Evolutionary conservation across 139 green algal genomes (phyloP), one percentile per base, ranked within the genome.

Genomic region (Volvox africanus): DNA sequence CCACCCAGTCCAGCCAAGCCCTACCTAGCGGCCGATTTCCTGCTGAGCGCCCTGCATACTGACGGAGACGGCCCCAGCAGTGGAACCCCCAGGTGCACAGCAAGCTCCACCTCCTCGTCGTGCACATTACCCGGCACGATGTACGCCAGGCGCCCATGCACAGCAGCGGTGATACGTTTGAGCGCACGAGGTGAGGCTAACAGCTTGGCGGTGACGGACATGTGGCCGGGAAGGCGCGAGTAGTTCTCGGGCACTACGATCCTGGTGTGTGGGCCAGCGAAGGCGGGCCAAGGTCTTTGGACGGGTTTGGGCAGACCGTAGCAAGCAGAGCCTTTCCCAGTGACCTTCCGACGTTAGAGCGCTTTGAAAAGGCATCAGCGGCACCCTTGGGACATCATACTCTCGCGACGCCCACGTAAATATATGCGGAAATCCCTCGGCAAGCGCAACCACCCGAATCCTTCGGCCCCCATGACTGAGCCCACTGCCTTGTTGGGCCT

Each of bases 191-290:
- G 93, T 35, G 90, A 94, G 76, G 91, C 86, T 67, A 95, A 90
- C 55, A 95, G 88, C 91, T 94, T 92, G 30, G 90, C 89, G 2
- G 94, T 92, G 20, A 95, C 92, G 69, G 86, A 90, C 92, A 96
- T 95, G 90, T 95, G 93, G 20, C 67, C 55, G 1, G 95, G 95
- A 75, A 97, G 93, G 32, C 95, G 92, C 1, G 36, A 20, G 65
- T 88, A 68, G 91, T 97, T 97, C 88, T 96, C 95, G 0, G 95
- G 94, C 20, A 91, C 87, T 13, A 97, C 82, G 21, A 95, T 88
- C 20, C 92, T 86, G 87, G 11, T 16, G 65, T 9, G 44, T 9
- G 9, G 44, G 44, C 44, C 5, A 55, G 44, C 9, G 44, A 9
- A 55, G 44, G 44, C 44, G 44, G 44, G 44, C 44, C 44, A 55